These are phyloP conservation scores for Fusarium duplospermum DNA, from an alignment of 2,329 filamentous ascomycete species.

Conservation along the genomic window DNA sequence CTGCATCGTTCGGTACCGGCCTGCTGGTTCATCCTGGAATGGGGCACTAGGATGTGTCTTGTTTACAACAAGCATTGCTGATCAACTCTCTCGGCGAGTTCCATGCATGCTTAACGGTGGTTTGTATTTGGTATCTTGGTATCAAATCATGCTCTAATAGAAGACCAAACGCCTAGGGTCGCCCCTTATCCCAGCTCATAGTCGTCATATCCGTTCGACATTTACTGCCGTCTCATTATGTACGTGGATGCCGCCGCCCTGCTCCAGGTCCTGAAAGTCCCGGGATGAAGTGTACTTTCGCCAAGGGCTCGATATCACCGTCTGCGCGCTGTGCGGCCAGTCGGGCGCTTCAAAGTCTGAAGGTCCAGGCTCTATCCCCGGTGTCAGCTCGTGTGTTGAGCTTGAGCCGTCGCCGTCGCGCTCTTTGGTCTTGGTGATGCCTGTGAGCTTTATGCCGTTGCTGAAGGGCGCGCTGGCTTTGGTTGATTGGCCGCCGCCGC, in stretches of 20 bases:
- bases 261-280: conserved; percentile 22
- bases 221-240: conserved; percentile 26
- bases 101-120: not conserved
- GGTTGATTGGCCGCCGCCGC: conserved; percentile 20
- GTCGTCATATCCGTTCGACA: conserved; percentile 20
- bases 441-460: conserved; percentile 29
- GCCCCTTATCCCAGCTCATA: conserved; percentile 24
- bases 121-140: conserved; percentile 33
- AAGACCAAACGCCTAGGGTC: conserved; percentile 25
- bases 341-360: conserved; percentile 27
- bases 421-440: conserved; percentile 20
- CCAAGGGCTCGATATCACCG: conserved; percentile 29
- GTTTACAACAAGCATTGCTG: not conserved
- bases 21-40: not conserved
- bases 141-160: not conserved
- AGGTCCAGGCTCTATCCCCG: not conserved
- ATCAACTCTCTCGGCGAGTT: not conserved
- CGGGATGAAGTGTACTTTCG: conserved; percentile 30
- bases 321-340: conserved; percentile 26
- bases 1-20: conserved; percentile 7
- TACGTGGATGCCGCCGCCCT: conserved; percentile 14
- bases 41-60: not conserved
- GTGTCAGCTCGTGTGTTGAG: conserved; percentile 29
- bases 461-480: conserved; percentile 26
- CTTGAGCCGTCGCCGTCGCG: conserved; percentile 27